phyloP scores from a whole-genome alignment of 163 green algal genomes.

The Trebouxiophyceae sp. region DNA sequence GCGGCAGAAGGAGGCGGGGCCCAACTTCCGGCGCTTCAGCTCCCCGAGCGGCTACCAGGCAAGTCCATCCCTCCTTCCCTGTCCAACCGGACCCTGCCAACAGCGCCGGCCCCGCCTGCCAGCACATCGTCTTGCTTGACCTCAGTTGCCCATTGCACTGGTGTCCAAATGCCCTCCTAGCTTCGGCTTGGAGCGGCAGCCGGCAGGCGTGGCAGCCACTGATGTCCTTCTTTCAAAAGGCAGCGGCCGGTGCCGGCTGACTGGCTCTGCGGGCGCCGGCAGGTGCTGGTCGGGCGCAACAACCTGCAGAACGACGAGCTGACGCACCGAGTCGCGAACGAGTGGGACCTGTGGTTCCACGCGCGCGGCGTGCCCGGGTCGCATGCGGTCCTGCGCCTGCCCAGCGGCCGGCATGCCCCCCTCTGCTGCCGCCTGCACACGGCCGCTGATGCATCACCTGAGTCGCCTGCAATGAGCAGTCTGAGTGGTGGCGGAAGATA shows the following conservation, averaged over 20 bases:
- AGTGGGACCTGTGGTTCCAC: constrained; percentile 81
- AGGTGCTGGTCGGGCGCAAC: constrained; percentile 75
- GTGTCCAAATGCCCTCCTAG: no score
- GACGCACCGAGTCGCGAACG: constrained; percentile 45
- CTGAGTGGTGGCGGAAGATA: no score
- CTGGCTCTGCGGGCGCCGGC: neutral
- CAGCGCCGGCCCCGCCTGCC: no score
- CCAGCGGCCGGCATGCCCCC: neutral
- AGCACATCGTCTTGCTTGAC: no score
- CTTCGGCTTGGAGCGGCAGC: neutral
- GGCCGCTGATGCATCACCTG: no score
- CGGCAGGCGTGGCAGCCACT: neutral
- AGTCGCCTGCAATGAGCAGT: no score
- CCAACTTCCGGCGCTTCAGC: constrained; percentile 33
- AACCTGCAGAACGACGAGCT: constrained; percentile 83
- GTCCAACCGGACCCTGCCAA: no score
- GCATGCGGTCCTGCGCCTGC: constrained; percentile 30
- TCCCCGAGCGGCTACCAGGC: constrained; percentile 36
- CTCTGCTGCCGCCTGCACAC: no score
- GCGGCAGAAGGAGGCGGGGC: neutral
- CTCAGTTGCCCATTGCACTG: no score
- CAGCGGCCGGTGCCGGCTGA: neutral
- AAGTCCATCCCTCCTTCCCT: no score
- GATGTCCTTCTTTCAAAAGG: neutral
- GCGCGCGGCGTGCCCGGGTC: constrained; percentile 59